Conservation (phyloP, 2,329 filamentous ascomycete species). For the Colletotrichum spaethianum region DNA sequence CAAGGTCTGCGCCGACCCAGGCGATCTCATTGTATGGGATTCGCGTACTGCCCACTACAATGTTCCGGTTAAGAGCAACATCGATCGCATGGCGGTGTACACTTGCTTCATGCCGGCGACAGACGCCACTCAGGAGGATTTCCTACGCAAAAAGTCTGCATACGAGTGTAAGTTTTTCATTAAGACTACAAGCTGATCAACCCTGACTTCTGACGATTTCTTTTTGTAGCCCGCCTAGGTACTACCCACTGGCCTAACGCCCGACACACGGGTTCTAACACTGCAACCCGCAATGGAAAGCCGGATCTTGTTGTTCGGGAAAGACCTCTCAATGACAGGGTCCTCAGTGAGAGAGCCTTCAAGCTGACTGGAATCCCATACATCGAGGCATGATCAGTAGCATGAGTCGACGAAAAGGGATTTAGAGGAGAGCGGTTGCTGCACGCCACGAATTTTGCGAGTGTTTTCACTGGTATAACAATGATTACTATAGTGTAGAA, state of each 20-base stretch:
- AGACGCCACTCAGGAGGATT: slow-evolving; percentile 56
- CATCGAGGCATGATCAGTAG: slow-evolving; percentile 38
- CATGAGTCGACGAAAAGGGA: background rate
- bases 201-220: background rate
- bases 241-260: slow-evolving; percentile 61
- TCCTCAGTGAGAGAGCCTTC: slow-evolving; percentile 57
- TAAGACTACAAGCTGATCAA: fast-evolving
- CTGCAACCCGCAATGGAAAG: slow-evolving; percentile 44
- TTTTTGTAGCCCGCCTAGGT: slow-evolving; percentile 47
- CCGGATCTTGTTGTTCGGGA: slow-evolving; percentile 52
- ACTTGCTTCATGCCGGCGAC: slow-evolving; percentile 58
- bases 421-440: background rate
- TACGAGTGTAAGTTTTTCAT: slow-evolving; percentile 49
- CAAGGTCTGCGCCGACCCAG: slow-evolving; percentile 58
- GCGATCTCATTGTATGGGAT: slow-evolving; percentile 61
- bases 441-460: too few species aligned
- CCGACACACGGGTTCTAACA: slow-evolving; percentile 50
- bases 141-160: slow-evolving; percentile 57
- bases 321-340: slow-evolving; percentile 55
- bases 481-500: background rate
- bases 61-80: slow-evolving; percentile 49
- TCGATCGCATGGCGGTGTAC: slow-evolving; percentile 54
- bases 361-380: slow-evolving; percentile 65
- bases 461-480: background rate
- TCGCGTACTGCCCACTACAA: slow-evolving; percentile 64